A percentile compares a stretch with the other conserved stretches of the same genome.
phyloP scores from a whole-genome alignment of 2,329 filamentous ascomycete species.

The Helicocarpus griseus region DNA sequence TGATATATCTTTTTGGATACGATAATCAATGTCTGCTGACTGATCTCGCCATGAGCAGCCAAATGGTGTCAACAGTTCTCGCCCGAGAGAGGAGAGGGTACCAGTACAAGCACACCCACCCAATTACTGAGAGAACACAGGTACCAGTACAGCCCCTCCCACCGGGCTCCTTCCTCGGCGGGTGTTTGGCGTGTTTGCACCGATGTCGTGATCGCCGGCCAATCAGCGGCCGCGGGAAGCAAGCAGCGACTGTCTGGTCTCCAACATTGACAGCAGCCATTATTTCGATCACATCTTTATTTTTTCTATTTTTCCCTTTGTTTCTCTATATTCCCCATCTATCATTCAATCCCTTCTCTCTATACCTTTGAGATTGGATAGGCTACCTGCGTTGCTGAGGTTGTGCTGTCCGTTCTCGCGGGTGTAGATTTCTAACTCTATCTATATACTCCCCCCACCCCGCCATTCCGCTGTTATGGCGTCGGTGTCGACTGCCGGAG shows the following conservation, averaged over 20 bases:
- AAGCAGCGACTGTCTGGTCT: neutral
- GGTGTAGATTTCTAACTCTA: constrained; percentile 17
- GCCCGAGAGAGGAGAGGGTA: neutral
- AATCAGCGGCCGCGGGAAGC: constrained; percentile 20
- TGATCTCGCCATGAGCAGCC: too few relatives aligned
- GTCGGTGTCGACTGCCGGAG: constrained; percentile 37
- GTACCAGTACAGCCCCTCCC: neutral
- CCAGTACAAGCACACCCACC: too few relatives aligned
- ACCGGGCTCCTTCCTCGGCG: neutral
- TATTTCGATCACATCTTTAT: constrained; percentile 6
- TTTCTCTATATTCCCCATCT: constrained; percentile 12
- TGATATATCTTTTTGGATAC: too few relatives aligned
- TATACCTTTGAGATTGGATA: neutral
- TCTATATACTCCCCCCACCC: constrained; percentile 7
- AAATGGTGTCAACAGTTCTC: too few relatives aligned
- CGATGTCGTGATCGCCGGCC: constrained; percentile 38
- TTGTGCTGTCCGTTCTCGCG: constrained; percentile 13
- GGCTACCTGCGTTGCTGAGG: constrained; percentile 19
- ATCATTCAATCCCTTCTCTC: constrained; percentile 9
- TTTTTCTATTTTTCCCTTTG: constrained; percentile 10
- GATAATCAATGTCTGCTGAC: too few relatives aligned
- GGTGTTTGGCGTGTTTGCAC: constrained; percentile 10
- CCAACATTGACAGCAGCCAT: neutral
- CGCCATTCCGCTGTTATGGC: constrained; percentile 24
- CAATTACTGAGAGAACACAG: neutral